Base-by-base conservation (phyloP, 305 asterid species). In the Stenogyne calaminthoides region DNA sequence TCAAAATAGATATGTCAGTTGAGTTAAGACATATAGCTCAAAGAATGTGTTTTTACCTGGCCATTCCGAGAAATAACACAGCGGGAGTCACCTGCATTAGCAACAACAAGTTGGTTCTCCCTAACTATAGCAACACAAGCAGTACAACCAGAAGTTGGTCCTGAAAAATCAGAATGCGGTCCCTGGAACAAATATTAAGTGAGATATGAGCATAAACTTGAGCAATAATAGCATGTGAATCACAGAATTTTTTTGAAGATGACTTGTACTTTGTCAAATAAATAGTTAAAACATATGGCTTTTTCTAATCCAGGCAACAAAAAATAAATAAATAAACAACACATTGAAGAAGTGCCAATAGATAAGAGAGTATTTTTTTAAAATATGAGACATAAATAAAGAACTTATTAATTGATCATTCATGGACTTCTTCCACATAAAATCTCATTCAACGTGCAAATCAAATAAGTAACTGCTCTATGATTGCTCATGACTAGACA, bases 31-130 rank as follows among this genome's bases (percentile, higher is more conserved):
- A 63, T 37, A 58, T 64, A 68, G 66, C 61, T 64, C 63, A 16
- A 64, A 51, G 64, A 9, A 37, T 25, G 29, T 34, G 39, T 32
- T 9, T 12, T 60, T 83, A 94, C 99, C 99, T 92, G 95, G 72
- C 99, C 99, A 80, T 92, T 92, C 80, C 99, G 82, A 78, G 99
- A 95, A 77, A 95, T 88, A 59, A 95, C 96, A 77, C 99, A 92
- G 73, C 99, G 99, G 52, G 99, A 95, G 78, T 95, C 99, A 34
- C 99, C 99, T 57, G 97, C 96, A 88, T 94, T 94, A 63, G 98
- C 97, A 70, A 94, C 95, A 51, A 94, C 66, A 54, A 94, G 97
- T 82, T 88, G 93, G 80, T 85, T 89, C 44, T 73, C 94, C 85
- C 96, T 84, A 64, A 92, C 68, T 64, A 94, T 70, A 27, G 97